Conservation (phyloP, 2,329 filamentous ascomycete genomes). For the Curvularia hawaiiensis region DNA sequence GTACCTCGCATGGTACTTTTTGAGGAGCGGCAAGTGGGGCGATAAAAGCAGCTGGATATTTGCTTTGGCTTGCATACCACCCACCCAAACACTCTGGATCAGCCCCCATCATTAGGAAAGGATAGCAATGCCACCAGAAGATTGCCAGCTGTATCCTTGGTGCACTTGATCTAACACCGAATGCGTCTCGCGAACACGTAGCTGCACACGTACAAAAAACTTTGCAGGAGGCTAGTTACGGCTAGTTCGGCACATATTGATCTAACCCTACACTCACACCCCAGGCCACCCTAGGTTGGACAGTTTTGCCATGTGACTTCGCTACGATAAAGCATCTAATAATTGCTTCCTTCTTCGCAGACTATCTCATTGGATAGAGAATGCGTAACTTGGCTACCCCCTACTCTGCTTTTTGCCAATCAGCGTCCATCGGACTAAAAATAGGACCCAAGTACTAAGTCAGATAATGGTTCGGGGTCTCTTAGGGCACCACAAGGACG, state of each 20-base stretch:
- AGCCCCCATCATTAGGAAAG: not conserved
- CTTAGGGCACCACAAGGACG: not conserved
- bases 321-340: not conserved
- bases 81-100: not conserved
- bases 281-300: not conserved
- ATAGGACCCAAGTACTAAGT: slow-evolving; percentile 3
- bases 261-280: not conserved
- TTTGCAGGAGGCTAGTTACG: not conserved
- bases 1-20: not conserved
- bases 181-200: not conserved
- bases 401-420: slow-evolving; percentile 7
- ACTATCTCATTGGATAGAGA: not conserved
- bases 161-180: not conserved
- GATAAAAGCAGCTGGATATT: not conserved
- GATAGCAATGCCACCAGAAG: not conserved
- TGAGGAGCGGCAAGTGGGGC: not conserved
- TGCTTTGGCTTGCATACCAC: not conserved
- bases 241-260: not conserved
- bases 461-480: slow-evolving; percentile 1
- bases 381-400: not conserved
- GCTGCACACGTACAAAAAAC: not conserved
- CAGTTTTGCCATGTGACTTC: not conserved
- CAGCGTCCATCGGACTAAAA: slow-evolving; percentile 6
- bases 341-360: not conserved
- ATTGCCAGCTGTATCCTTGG: not conserved